Conservation (phyloP, 176 grass and related monocot genomes). For the Saccharum spontaneum region DNA sequence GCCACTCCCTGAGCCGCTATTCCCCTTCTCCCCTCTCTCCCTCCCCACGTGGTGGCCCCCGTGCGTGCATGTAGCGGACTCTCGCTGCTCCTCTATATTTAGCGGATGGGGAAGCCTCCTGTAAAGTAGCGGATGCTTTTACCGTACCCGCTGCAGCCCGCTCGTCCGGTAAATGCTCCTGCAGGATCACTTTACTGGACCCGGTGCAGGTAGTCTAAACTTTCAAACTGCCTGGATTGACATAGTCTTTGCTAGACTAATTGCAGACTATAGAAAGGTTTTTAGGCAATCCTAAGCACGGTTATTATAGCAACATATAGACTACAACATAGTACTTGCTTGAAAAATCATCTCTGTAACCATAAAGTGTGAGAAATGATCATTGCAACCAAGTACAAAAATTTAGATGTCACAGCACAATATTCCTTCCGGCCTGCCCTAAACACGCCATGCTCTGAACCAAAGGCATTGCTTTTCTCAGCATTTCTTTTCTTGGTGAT, state of each 20-base stretch:
- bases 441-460: constrained; percentile 21
- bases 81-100: no score
- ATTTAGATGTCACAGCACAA: not conserved
- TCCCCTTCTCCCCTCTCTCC: no score
- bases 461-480: constrained; percentile 22
- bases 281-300: no score
- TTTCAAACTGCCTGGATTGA: not conserved
- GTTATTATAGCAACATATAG: not conserved
- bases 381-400: not conserved
- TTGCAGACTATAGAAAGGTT: not conserved
- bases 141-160: no score
- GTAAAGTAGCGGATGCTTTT: no score
- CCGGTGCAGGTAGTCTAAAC: not conserved
- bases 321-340: not conserved
- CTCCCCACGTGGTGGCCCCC: no score
- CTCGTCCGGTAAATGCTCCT: no score
- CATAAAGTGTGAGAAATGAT: not conserved
- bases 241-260: not conserved
- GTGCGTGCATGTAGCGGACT: no score
- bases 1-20: no score
- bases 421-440: constrained; percentile 25
- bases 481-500: constrained; percentile 40
- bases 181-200: no score
- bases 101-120: no score
- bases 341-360: not conserved